These are phyloP conservation scores for Penium margaritaceum DNA, from an alignment of 139 green algal species.

Conservation along the genomic window DNA sequence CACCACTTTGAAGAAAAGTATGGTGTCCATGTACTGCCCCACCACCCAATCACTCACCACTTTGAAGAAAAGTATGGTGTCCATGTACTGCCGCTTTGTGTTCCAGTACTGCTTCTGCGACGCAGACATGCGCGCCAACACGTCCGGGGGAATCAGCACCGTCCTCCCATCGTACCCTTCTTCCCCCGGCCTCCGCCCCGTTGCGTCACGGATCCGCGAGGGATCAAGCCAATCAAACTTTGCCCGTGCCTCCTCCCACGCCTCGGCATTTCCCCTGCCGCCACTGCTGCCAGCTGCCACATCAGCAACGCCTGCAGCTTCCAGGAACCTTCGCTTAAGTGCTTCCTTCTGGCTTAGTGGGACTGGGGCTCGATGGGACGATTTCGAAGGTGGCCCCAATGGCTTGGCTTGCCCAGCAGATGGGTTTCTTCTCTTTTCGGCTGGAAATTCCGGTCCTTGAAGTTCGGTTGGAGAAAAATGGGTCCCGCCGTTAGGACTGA, in stretches of 20 bases:
- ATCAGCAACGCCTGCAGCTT: too few relatives aligned
- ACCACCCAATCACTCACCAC: constrained; percentile 55
- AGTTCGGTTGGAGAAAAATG: too few relatives aligned
- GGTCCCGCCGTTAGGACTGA: too few relatives aligned
- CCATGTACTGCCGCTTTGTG: constrained; percentile 85
- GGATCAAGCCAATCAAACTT: constrained; percentile 45
- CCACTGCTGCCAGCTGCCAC: too few relatives aligned
- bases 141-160: constrained; percentile 66
- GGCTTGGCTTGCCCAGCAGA: too few relatives aligned
- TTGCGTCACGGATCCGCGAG: constrained; percentile 34
- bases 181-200: constrained; percentile 25
- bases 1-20: constrained; percentile 56
- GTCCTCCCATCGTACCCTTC: constrained; percentile 67
- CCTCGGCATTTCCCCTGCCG: too few relatives aligned
- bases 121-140: constrained; percentile 63
- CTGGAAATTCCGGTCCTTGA: too few relatives aligned
- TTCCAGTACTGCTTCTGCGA: constrained; percentile 86
- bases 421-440: too few relatives aligned
- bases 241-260: constrained; percentile 17
- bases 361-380: too few relatives aligned
- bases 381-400: too few relatives aligned
- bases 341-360: too few relatives aligned
- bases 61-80: constrained; percentile 61
- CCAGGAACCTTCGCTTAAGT: too few relatives aligned
- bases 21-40: constrained; percentile 68